phyloP scores from a whole-genome alignment of 2,329 filamentous ascomycete species.

The Xylaria sp. region DNA sequence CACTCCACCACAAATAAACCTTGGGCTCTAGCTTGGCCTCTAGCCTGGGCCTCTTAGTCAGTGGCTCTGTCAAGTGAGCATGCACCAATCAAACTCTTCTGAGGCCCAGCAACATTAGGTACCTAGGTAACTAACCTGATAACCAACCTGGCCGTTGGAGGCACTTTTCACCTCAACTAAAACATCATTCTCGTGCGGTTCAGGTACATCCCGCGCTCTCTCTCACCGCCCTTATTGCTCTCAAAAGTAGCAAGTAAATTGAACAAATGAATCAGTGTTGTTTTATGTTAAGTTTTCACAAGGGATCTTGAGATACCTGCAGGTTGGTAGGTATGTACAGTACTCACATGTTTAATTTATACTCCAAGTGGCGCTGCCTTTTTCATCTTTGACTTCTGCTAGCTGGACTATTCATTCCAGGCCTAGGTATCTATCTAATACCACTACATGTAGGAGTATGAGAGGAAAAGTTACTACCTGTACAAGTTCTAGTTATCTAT shows the following conservation, averaged over 20 bases:
- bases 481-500: not conserved
- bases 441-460: not conserved
- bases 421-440: not conserved
- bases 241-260: not conserved
- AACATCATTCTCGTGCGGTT: conserved; percentile 2
- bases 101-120: too few relatives aligned
- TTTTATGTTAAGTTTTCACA: too few relatives aligned
- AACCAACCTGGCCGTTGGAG: not conserved
- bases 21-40: not conserved
- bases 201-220: not conserved
- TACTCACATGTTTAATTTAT: not conserved
- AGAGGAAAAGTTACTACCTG: not conserved
- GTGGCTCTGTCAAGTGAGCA: not conserved
- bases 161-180: not conserved
- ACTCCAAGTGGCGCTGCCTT: not conserved
- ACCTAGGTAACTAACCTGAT: too few relatives aligned
- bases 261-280: too few relatives aligned
- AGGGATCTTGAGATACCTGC: too few relatives aligned
- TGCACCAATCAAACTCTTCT: not conserved
- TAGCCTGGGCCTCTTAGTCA: not conserved
- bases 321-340: too few relatives aligned
- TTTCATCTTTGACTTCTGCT: not conserved
- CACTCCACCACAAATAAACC: not conserved
- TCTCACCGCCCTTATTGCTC: not conserved
- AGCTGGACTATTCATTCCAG: not conserved